These are phyloP conservation scores for Wickerhamomyces tratensis DNA, from an alignment of 805 yeast species.

Conservation along the genomic window DNA sequence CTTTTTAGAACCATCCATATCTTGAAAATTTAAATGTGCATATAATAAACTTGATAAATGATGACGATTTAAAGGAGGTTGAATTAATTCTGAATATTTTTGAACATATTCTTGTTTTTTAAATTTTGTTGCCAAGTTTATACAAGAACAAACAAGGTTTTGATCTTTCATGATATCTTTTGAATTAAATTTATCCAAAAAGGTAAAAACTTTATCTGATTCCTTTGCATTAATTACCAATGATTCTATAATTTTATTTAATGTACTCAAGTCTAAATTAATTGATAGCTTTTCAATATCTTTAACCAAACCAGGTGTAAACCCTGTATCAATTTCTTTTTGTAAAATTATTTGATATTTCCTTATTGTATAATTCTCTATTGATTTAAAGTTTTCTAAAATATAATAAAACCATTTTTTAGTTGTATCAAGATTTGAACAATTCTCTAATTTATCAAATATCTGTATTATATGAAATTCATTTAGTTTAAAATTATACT, in stretches of 20 bases:
- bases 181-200: no score
- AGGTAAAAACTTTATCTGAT: no score
- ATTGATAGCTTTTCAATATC: no score
- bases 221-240: no score
- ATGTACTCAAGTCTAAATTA: no score
- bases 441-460: conserved; percentile 5
- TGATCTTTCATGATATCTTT: neutral
- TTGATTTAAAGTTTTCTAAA: no score
- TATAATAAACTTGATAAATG: conserved; percentile 8
- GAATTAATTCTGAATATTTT: neutral
- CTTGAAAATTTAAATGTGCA: conserved; percentile 10
- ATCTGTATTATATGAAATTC: conserved; percentile 8
- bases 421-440: neutral
- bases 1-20: conserved; percentile 10
- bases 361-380: no score
- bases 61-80: conserved; percentile 8
- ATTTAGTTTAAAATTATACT: conserved; percentile 4
- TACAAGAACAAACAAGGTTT: neutral
- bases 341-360: no score
- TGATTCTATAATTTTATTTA: no score
- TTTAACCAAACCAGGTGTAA: no score
- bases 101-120: neutral
- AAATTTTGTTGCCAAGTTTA: neutral
- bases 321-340: no score
- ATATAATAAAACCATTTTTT: neutral